phyloP scores from a whole-genome alignment of 805 yeast genomes.

The Spathaspora sp. region DNA sequence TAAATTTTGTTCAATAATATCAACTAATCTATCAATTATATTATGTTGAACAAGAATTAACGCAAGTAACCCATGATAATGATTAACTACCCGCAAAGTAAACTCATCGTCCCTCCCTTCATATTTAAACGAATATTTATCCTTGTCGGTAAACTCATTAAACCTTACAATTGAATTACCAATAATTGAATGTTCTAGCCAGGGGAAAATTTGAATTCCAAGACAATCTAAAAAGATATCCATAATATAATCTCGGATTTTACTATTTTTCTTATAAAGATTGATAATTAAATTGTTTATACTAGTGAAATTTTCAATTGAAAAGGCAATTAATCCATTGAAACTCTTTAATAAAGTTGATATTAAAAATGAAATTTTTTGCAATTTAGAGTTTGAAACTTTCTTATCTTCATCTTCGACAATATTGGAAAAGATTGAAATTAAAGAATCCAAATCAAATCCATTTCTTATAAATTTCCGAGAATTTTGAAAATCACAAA shows the following conservation, averaged over 20 bases:
- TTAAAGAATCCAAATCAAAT: slow-evolving; percentile 55
- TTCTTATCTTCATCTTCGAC: slow-evolving; percentile 6
- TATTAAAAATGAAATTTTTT: slow-evolving; percentile 57
- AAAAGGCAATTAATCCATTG: slow-evolving; percentile 70
- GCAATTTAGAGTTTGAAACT: slow-evolving; percentile 45
- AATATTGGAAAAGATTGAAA: slow-evolving; percentile 66
- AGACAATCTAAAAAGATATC: slow-evolving; percentile 71
- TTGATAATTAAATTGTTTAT: slow-evolving; percentile 58
- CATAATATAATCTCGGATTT: slow-evolving; percentile 58
- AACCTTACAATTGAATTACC: slow-evolving; percentile 16
- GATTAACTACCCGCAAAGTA: slow-evolving; percentile 41
- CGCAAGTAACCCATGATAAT: slow-evolving; percentile 62
- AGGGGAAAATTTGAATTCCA: slow-evolving; percentile 54
- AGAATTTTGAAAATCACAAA: slow-evolving; percentile 56
- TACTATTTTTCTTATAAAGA: slow-evolving; percentile 50
- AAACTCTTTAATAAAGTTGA: slow-evolving; percentile 63
- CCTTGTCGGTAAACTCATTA: slow-evolving; percentile 1
- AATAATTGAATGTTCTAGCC: slow-evolving; percentile 32
- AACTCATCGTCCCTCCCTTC: slow-evolving; percentile 6
- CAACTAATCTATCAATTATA: slow-evolving; percentile 45
- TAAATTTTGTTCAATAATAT: slow-evolving; percentile 36
- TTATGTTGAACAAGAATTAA: slow-evolving; percentile 49
- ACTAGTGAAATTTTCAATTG: slow-evolving; percentile 52
- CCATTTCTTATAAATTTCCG: slow-evolving; percentile 56
- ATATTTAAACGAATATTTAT: slow-evolving; percentile 11